Evolutionary conservation across 1,139 yeast genomes (phyloP).

Genomic region (Diutina sp.): DNA sequence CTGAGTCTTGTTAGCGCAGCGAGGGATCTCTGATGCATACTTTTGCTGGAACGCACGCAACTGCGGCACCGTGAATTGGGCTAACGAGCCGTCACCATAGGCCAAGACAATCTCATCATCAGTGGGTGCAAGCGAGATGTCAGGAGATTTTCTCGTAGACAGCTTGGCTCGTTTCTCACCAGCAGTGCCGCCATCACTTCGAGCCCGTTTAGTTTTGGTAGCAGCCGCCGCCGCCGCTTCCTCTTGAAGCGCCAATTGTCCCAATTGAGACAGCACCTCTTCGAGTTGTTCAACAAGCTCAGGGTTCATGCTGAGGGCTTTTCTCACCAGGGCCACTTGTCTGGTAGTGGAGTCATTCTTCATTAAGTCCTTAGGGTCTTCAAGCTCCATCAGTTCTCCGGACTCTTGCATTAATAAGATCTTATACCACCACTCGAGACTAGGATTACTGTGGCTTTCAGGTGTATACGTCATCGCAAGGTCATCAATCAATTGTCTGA

Average conservation of each 20-base stretch:
- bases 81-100: not conserved
- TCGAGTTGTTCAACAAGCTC: not conserved
- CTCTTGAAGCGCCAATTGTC: not conserved
- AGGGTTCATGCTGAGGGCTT: not conserved
- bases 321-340: not conserved
- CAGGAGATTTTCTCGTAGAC: not conserved
- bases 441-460: constrained; percentile 49
- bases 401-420: constrained; percentile 50
- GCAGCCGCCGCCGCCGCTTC: not conserved
- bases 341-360: not conserved
- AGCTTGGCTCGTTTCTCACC: not conserved
- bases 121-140: not conserved
- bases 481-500: constrained; percentile 21
- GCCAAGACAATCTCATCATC: not conserved
- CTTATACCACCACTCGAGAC: constrained; percentile 52
- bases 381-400: constrained; percentile 26
- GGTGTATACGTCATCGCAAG: constrained; percentile 43
- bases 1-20: not conserved
- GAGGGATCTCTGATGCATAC: not conserved
- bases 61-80: not conserved
- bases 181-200: not conserved
- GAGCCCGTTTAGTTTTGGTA: not conserved
- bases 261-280: not conserved
- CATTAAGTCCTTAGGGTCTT: not conserved
- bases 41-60: not conserved